Evolutionary conservation across 805 yeast species (phyloP), one percentile per base, ranked within the genome.

Genomic region (Candida silvicultrix): DNA sequence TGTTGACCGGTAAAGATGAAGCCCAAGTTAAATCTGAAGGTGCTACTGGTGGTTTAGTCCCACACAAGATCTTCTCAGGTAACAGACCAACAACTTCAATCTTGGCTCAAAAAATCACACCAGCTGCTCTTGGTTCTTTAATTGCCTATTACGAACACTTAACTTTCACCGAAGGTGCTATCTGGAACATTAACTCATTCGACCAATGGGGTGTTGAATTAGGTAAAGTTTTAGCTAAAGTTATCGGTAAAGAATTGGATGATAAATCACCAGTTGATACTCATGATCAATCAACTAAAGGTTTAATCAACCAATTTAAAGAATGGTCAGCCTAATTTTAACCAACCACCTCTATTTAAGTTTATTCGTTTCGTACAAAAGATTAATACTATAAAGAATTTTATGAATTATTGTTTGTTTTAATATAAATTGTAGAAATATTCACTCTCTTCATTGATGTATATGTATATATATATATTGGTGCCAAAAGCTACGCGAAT

Each of bases 161-260:
- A 49, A 92, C 98, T 38, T 94, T 94, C 73, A 90, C 90, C 49
- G 99, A 94, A 75, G 99, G 99, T 73, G 99, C 99, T 48, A 73
- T 94, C 63, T 92, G 99, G 99, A 94, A 95, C 80, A 90, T 94
- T 76, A 94, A 94, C 83, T 92, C 98, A 18, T 94, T 89, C 66
- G 99, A 94, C 76, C 99, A 94, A 77, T 94, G 98, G 96, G 99
- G 99, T 71, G 99, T 94, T 62, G 99, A 94, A 75, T 85, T 94
- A 60, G 99, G 99, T 68, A 94, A 94, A 75, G 95, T 85, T 45
- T 81, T 94, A 65, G 99, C 99, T 65, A 94, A 94, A 83, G 94
- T 78, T 49, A 92, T 94, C 63, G 92, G 95, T 60, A 78, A 78
- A 60, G 97, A 94, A 73, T 81, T 94, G 64, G 86, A 85, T 58